Percentiles rank a stretch among this genome's conserved stretches.
phyloP scores from a whole-genome alignment of 2,329 filamentous ascomycete species.

The Xylariaceae sp. region DNA sequence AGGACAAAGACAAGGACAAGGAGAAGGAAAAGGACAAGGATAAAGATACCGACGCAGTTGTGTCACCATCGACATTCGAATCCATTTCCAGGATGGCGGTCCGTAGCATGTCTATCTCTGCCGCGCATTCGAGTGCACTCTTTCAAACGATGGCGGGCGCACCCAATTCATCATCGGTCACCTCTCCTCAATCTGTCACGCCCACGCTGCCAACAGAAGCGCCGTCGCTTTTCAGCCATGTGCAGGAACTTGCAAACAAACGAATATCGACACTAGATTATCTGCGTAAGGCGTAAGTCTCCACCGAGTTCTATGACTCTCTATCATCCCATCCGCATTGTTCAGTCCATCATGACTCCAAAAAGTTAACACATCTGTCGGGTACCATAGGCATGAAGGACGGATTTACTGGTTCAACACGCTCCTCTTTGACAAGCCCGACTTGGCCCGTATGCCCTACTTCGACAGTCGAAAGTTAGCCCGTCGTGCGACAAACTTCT shows the following conservation, averaged over 20 bases:
- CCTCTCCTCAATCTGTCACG: constrained; percentile 23
- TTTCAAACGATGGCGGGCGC: constrained; percentile 24
- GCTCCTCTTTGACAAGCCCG: constrained; percentile 77
- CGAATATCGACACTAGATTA: constrained; percentile 93
- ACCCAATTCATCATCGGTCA: constrained; percentile 24
- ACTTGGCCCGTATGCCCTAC: constrained; percentile 76
- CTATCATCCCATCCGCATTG: neutral
- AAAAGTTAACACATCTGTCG: neutral
- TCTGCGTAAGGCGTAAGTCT: constrained; percentile 76
- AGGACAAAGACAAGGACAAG: neutral
- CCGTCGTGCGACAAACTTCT: constrained; percentile 86
- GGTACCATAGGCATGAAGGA: constrained; percentile 70
- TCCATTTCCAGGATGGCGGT: constrained; percentile 41
- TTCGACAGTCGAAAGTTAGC: constrained; percentile 79
- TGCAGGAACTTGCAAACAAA: constrained; percentile 85
- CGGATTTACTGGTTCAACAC: constrained; percentile 98
- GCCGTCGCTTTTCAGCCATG: constrained; percentile 50
- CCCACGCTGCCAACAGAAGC: constrained; percentile 41
- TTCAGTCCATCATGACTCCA: neutral
- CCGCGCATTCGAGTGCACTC: constrained; percentile 10
- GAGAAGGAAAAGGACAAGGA: neutral
- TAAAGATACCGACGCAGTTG: constrained; percentile 26
- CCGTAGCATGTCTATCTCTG: constrained; percentile 34
- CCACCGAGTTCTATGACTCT: neutral
- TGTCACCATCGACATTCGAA: constrained; percentile 34